Percentiles rank a stretch among this genome's conserved stretches.
phyloP scores from a whole-genome alignment of 495 filamentous ascomycete genomes.

The Penicillium riverlandense region DNA sequence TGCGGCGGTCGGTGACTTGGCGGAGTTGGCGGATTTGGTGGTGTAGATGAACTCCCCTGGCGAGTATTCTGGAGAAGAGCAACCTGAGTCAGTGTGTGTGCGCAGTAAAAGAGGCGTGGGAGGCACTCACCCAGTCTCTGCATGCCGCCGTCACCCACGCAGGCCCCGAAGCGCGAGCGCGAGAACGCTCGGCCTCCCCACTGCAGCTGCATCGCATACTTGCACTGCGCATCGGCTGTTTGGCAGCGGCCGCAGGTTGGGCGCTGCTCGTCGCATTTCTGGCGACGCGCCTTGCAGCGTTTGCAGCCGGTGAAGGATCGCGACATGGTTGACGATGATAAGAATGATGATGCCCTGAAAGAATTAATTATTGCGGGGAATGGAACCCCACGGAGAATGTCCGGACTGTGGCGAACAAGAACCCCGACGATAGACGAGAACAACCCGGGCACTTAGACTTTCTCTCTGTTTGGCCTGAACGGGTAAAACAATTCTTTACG shows the following conservation, averaged over 20 bases:
- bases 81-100: too few relatives aligned
- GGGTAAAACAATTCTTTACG: too few relatives aligned
- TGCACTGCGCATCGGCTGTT: slow-evolving; percentile 25
- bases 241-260: slow-evolving; percentile 33
- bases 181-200: slow-evolving; percentile 37
- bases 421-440: background rate
- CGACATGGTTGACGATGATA: slow-evolving; percentile 25
- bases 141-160: slow-evolving; percentile 36
- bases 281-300: slow-evolving; percentile 40
- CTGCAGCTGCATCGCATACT: slow-evolving; percentile 33
- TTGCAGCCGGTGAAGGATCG: slow-evolving; percentile 41
- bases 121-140: slow-evolving; percentile 32
- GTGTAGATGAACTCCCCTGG: slow-evolving; percentile 43
- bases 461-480: background rate
- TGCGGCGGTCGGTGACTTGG: slow-evolving; percentile 3
- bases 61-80: slow-evolving; percentile 30
- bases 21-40: slow-evolving; percentile 18
- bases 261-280: slow-evolving; percentile 39
- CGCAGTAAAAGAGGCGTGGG: background rate
- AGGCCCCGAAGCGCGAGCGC: slow-evolving; percentile 40
- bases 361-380: slow-evolving; percentile 19
- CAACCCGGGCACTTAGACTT: background rate
- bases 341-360: background rate
- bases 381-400: slow-evolving; percentile 11
- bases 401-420: slow-evolving; percentile 2